Evolutionary conservation across 169 alveolate genomes (phyloP), one percentile per base, ranked within the genome.

Genomic region (Plasmodium fragile): DNA sequence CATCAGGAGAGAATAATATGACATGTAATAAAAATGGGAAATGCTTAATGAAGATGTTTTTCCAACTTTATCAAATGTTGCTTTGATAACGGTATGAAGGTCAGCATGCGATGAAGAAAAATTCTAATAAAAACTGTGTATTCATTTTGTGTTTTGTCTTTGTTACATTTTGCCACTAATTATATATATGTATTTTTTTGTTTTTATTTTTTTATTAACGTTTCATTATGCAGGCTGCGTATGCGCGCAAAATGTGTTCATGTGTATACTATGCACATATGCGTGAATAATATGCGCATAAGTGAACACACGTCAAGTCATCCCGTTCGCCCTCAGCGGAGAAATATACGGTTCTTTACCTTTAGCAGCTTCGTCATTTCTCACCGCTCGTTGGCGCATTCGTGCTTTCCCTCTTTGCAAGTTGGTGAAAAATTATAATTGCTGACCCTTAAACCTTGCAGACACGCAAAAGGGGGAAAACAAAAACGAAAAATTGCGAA

Each of bases 161-260:
- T 65, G 32, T 65, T 65, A 65, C 25, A 65, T 65, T 65, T 65
- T 7, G 41, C 36, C 36, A 25, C 36, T 65, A 65, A 22, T 18
- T 65, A 65, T 65, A 6, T 59, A 59, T 59, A 7, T 59, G 1
- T 18, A 59, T 0, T 4, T 59, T 2, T 59, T 18, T 59, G 16
- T 59, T 18, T 59, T 18, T 59, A 2, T 25, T 18, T 59, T 16
- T 22, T 65, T 65, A 22, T 65, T 28, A 22, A 49, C 59, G 22
- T 49, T 13, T 65, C 30, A 65, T 25, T 25, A 28, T 22, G 75
- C 4, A 65, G 75, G 30, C 36, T 25, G 36, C 75, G 75, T 28
- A 65, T 65, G 75, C 36, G 36, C 75, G 36, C 75, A 65, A 65
- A 65, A 65, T 22, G 75, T 65, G 75, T 65, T 65, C 10, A n/a